Percentiles rank a stretch among this genome's conserved stretches.
phyloP scores from a whole-genome alignment of 2,329 filamentous ascomycete species.

The Ramularia collo-cygni region DNA sequence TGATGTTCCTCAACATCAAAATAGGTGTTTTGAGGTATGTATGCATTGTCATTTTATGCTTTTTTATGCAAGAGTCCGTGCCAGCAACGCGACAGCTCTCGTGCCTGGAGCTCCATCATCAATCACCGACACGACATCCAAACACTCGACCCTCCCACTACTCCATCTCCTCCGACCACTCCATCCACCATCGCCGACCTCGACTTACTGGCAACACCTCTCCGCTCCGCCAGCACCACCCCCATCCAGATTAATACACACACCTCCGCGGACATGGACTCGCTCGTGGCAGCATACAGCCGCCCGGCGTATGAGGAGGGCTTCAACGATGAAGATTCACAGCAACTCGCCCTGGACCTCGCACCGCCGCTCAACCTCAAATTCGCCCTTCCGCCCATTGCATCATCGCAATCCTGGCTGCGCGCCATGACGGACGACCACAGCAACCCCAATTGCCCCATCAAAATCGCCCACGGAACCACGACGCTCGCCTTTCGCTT shows the following conservation, averaged over 20 bases:
- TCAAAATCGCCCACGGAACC: conserved; percentile 98
- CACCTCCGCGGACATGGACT: conserved; percentile 60
- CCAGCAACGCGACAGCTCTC: too few species aligned
- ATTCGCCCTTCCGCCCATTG: conserved; percentile 90
- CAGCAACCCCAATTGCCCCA: conserved; percentile 91
- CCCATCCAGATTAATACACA: conserved; percentile 2
- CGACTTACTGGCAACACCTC: neutral
- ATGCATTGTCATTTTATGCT: too few species aligned
- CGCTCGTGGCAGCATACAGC: conserved; percentile 87
- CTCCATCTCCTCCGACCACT: conserved; percentile 1
- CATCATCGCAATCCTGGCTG: conserved; percentile 87
- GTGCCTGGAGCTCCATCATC: too few species aligned
- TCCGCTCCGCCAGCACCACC: neutral
- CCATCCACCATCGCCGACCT: neutral
- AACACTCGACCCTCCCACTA: too few species aligned
- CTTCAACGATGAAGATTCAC: conserved; percentile 53
- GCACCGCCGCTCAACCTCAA: conserved; percentile 76
- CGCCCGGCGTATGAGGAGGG: conserved; percentile 68
- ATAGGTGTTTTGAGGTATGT: too few species aligned
- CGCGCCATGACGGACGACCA: conserved; percentile 96
- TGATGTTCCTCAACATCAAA: too few species aligned
- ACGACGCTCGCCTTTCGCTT: conserved; percentile 97
- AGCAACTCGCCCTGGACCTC: conserved; percentile 63
- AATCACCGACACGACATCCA: too few species aligned
- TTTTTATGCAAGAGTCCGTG: too few species aligned